phyloP scores from a whole-genome alignment of 176 grass and related monocot species.

The Ananas comosus region DNA sequence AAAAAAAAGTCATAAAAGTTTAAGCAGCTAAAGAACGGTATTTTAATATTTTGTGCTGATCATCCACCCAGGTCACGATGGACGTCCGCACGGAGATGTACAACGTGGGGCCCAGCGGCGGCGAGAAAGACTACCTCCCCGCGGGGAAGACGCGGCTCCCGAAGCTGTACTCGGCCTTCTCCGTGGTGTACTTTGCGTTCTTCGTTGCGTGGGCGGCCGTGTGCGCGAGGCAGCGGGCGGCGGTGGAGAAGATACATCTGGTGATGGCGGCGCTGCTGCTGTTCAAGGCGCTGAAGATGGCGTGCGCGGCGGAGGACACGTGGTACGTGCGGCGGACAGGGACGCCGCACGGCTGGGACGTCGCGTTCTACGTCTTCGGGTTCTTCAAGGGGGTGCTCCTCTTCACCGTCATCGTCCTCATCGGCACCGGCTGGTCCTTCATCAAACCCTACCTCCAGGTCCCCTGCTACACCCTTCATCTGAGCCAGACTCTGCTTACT shows the following conservation, averaged over 20 bases:
- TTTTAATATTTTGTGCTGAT: too few species aligned
- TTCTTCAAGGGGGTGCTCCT: conserved; percentile 65
- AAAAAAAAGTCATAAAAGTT: too few species aligned
- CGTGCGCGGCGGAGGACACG: conserved; percentile 52
- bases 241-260: conserved; percentile 37
- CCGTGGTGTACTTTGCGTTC: conserved; percentile 30
- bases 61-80: conserved; percentile 16
- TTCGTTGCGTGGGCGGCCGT: conserved; percentile 20
- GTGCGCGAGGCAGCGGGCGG: conserved; percentile 20
- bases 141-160: conserved; percentile 39
- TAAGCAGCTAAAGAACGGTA: too few species aligned
- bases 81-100: conserved; percentile 64
- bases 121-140: conserved; percentile 33
- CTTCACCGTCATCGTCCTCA: conserved; percentile 58
- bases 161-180: conserved; percentile 32
- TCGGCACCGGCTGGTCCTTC: conserved; percentile 77
- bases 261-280: conserved; percentile 51
- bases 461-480: too few species aligned
- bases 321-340: conserved; percentile 49
- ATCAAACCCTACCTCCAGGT: conserved; percentile 59
- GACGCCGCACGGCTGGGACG: conserved; percentile 60
- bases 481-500: too few species aligned
- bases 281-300: conserved; percentile 64
- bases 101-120: conserved; percentile 25
- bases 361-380: conserved; percentile 58